These are phyloP conservation scores for Phaeodactylum tricornutum DNA, from an alignment of 108 stramenopile species.

Conservation along the genomic window DNA sequence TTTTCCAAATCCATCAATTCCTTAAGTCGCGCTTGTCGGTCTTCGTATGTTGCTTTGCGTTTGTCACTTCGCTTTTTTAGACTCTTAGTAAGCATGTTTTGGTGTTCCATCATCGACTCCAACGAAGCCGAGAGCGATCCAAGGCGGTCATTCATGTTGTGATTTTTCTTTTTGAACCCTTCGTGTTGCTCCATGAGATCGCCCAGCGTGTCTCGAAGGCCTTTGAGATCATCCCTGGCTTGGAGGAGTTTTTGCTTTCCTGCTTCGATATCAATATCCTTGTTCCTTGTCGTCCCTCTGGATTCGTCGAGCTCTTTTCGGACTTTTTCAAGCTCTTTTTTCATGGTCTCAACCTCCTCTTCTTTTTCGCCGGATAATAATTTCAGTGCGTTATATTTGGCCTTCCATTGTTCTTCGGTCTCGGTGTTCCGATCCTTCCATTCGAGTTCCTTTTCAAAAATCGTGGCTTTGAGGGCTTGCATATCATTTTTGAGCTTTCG, in stretches of 20 bases:
- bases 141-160: constrained; percentile 29
- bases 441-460: too few species aligned
- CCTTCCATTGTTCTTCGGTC: too few species aligned
- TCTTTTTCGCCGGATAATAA: too few species aligned
- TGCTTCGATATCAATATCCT: too few species aligned
- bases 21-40: constrained; percentile 27
- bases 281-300: too few species aligned
- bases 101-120: constrained; percentile 36
- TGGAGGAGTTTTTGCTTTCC: background rate
- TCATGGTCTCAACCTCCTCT: background rate
- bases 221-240: constrained; percentile 25
- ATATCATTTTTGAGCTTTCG: too few species aligned
- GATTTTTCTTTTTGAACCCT: constrained; percentile 19
- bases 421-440: too few species aligned
- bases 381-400: too few species aligned
- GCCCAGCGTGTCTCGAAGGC: constrained; percentile 31
- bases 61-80: constrained; percentile 5
- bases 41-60: constrained; percentile 6
- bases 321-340: background rate
- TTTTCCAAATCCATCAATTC: constrained; percentile 29
- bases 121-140: constrained; percentile 31
- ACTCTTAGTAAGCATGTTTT: constrained; percentile 18
- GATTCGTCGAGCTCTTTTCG: background rate
- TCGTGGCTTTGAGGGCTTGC: too few species aligned
- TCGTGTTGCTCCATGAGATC: constrained; percentile 41